Evolutionary conservation across 1,284 basidiomycete species (phyloP), one percentile per base, ranked within the genome.

Genomic region (Fomes fomentarius): DNA sequence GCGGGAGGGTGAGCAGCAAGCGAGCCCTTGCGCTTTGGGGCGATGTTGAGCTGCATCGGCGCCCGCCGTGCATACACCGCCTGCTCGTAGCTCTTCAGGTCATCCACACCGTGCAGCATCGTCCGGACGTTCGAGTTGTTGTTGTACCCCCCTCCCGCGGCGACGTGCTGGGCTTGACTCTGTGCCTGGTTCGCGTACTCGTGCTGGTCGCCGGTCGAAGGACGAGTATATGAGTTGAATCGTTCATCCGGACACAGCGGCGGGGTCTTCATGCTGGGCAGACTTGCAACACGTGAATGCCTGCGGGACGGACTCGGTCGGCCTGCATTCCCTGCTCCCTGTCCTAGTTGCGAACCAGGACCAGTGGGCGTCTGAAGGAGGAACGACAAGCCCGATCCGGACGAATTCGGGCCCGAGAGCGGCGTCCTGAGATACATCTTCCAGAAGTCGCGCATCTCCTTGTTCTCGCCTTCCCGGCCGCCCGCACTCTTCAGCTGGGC

Each of bases 351-450:
- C 47, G 64, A 59, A 0, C 68, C 70, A 15, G 67, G 63, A 9
- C 63, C 63, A 5, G 66, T 66, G 5, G 68, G 65, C 9, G 66
- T 67, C 24, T 63, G 58, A 10, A 66, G 61, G 10, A 63, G 55
- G 41, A 69, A 64, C 35, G 62, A 31, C n/a, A 57, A 9, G 2
- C 60, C 57, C 7, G 41, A 40, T 26, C 50, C 47, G 2, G 62
- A 53, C 7, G 61, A 33, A 49, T 55, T 58, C 58, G 80, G 75
- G 1, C 79, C 81, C 37, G 77, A 79, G n/a, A 85, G 67, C 22
- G 87, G 88, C 17, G 86, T 90, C 41, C 82, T 78, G 73, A 91
- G 80, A 64, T 86, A 91, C 62, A 82, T 76, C 69, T 80, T 88
- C 89, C 89, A 91, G 63, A 89, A 84, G 50, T 90, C 86, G 47